Base-by-base conservation (phyloP, 331 rosid species). In the Cucumis variabilis region DNA sequence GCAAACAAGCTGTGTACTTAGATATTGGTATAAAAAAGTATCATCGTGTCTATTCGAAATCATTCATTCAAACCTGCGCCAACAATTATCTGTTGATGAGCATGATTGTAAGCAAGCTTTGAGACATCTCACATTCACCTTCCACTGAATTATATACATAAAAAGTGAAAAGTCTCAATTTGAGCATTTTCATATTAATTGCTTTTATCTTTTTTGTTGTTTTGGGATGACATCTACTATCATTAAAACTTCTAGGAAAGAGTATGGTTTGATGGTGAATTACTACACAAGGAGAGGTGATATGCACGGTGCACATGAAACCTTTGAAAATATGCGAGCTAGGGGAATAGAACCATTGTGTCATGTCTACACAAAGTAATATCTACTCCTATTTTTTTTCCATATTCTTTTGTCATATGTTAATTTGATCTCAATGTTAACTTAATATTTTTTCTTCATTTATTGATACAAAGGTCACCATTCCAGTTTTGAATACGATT, bases 241-340 rank as follows among this genome's bases (percentile, higher is more conserved):
- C n/a, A n/a, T n/a, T n/a, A n/a, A n/a, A n/a, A n/a, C n/a, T n/a
- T n/a, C n/a, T n/a, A n/a, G n/a, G n/a, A 96, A 93, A 88, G 98
- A 97, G 86, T 97, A 97, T 86, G 96, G 99, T n/a, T 89, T 97
- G 92, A 93, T 97, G 98, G n/a, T n/a, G n/a, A n/a, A n/a, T n/a
- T n/a, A n/a, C n/a, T n/a, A n/a, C n/a, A n/a, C n/a, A n/a, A n/a
- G 99, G 82, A 92, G 98, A 88, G 99, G 99, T 86, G 98, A 97
- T 89, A 93, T 94, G 98, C 94, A 97, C 89, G 95, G 88, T 85
- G 99, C 99, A 63, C 98, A 98, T 25, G 95, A 93, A 90, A 92
- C 94, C 30, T 97, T 97, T 91, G 99, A 95, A 92, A 92, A 96
- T 89, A 97, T 97, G 99, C 94, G 98, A 21, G 99, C 96, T 5